Evolutionary conservation across 2,329 filamentous ascomycete genomes (phyloP).

Genomic region (Alternaria sp.): DNA sequence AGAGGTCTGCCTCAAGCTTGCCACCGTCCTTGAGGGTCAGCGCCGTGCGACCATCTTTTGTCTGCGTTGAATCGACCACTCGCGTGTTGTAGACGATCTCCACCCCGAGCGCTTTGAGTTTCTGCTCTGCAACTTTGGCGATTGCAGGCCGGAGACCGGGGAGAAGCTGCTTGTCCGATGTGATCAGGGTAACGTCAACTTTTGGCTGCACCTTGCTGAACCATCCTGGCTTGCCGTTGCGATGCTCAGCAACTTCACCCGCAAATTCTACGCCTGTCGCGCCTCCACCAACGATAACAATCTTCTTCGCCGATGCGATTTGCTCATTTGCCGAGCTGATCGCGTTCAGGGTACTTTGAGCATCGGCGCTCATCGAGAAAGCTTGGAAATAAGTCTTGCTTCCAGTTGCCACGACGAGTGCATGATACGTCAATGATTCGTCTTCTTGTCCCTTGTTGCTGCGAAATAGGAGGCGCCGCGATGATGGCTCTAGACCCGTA

Average conservation of each 20-base stretch:
- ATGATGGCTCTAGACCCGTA: conserved; percentile 53
- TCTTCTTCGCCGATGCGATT: conserved; percentile 49
- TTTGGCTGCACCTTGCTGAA: conserved; percentile 38
- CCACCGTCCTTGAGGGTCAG: conserved; percentile 52
- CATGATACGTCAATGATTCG: conserved; percentile 56
- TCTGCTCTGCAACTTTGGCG: conserved; percentile 52
- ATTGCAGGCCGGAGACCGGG: conserved; percentile 50
- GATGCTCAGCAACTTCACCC: conserved; percentile 55
- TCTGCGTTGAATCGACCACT: conserved; percentile 31
- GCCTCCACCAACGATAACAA: conserved; percentile 58
- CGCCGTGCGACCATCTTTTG: conserved; percentile 51
- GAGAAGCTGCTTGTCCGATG: conserved; percentile 50
- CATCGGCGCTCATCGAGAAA: conserved; percentile 51
- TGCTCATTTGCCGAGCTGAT: conserved; percentile 46
- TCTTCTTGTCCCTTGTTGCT: conserved; percentile 30
- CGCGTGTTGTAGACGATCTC: conserved; percentile 51
- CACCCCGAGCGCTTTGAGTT: conserved; percentile 58
- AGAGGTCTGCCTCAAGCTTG: conserved; percentile 57
- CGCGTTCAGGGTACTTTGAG: conserved; percentile 31
- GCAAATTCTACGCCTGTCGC: conserved; percentile 58
- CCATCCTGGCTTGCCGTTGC: conserved; percentile 51
- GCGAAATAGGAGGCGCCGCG: conserved; percentile 54
- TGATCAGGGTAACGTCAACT: conserved; percentile 55
- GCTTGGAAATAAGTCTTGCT: conserved; percentile 55
- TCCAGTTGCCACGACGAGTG: conserved; percentile 64